Evolutionary conservation across 768 basidiomycete species (phyloP).

Genomic region (Russula olivacea): DNA sequence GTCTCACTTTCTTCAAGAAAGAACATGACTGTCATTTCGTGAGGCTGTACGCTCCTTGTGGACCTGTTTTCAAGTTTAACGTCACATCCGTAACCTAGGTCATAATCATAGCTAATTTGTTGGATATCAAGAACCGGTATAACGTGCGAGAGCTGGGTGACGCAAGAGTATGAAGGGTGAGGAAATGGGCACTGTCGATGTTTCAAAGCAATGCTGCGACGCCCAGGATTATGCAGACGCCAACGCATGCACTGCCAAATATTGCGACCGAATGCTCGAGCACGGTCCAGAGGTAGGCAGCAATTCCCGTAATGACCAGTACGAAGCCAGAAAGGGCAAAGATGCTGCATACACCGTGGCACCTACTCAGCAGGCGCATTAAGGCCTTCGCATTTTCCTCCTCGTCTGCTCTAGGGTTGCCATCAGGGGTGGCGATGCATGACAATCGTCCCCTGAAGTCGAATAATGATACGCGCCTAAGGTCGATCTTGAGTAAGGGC

Average conservation of each 20-base stretch:
- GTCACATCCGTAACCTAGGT: neutral
- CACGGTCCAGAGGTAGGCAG: slow-evolving; percentile 16
- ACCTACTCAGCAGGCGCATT: slow-evolving; percentile 17
- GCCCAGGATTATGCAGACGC: slow-evolving; percentile 11
- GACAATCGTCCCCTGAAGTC: neutral
- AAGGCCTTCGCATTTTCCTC: slow-evolving; percentile 15
- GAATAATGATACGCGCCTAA: slow-evolving; percentile 9
- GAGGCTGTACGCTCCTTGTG: neutral
- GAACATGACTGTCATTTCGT: neutral
- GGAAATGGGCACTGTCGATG: neutral
- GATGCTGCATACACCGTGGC: slow-evolving; percentile 13
- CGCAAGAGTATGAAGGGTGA: neutral
- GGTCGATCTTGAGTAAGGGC: slow-evolving; percentile 17
- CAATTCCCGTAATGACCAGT: slow-evolving; percentile 16
- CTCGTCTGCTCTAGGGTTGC: slow-evolving; percentile 4
- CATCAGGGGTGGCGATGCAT: neutral
- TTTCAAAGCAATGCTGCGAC: slow-evolving; percentile 14
- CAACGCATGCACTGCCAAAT: slow-evolving; percentile 20
- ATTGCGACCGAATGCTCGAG: slow-evolving; percentile 19
- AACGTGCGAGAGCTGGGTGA: neutral
- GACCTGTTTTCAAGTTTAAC: neutral
- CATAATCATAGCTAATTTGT: neutral
- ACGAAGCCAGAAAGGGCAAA: slow-evolving; percentile 21
- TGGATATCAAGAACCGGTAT: neutral
- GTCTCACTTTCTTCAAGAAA: neutral